Evolutionary conservation across 148 eudicot species (phyloP), one percentile per base, ranked within the genome.

Genomic region (Amaranthus palmeri): DNA sequence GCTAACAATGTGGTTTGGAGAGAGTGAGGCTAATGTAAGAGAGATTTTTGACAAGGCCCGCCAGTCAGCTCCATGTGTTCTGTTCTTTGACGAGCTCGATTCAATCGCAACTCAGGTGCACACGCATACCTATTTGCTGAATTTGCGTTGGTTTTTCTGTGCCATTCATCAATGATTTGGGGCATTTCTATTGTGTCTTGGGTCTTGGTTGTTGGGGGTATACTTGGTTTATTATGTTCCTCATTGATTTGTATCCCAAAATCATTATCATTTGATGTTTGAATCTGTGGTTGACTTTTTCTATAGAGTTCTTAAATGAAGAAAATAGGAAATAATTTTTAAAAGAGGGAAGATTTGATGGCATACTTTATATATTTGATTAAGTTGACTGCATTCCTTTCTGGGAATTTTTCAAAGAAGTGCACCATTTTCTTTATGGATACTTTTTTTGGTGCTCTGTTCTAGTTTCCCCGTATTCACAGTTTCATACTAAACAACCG

Each of bases 1-100:
- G 78, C 81, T 85, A 15, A 85, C 88, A 14, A 85, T 85, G 88
- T 85, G 86, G 88, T 83, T 85, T 58, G 88, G 86, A 61, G 88
- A 85, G 71, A 83, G 86, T 68, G 88, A 85, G 69, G 88, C 86
- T 49, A 85, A 85, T 83, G 88, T 85, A 44, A 69, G 84, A 2
- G 86, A 83, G 60, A 83, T 83, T n/a, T 85, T 85, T 68, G 88
- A 85, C 81, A 85, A 85, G 70, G 88, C 88, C 66, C 78, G 88
- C 13, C 79, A 75, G 49, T 83, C 86, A 41, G 86, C 88, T 55
- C 86, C 86, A 1, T 81, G 86, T 77, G 88, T 86, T 52, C 76
- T 83, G 18, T 86, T 86, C 67, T 83, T 86, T 55, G 88, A 83
- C 36, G 88, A 85, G 65, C 82, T 85, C 3, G 88, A 83, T 66